Evolutionary conservation across 139 green algal genomes (phyloP).

Genomic region (Chlorella sp.): DNA sequence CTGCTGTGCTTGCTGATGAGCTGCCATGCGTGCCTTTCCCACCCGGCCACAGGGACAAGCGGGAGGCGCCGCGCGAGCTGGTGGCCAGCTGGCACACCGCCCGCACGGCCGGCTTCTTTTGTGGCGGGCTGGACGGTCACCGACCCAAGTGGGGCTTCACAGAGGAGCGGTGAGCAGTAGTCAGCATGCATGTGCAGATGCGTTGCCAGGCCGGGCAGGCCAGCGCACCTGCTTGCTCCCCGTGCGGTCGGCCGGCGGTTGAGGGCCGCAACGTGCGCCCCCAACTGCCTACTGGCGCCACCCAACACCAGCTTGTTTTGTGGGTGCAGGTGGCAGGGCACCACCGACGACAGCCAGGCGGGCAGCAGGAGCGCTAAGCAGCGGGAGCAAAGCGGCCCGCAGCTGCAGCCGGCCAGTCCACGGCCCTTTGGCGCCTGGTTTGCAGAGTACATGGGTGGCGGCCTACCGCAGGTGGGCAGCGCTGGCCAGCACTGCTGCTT

Average conservation of each 20-base stretch:
- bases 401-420: neutral
- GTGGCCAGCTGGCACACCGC: neutral
- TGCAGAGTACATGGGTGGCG: conserved; percentile 2
- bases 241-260: no score
- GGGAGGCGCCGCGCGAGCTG: neutral
- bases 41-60: neutral
- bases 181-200: neutral
- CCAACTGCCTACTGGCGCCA: no score
- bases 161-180: neutral
- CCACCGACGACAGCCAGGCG: neutral
- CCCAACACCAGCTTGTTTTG: no score
- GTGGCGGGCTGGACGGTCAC: neutral
- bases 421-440: neutral
- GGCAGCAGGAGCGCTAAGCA: neutral
- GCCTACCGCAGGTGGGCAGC: neutral
- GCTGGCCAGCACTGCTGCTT: no score
- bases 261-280: neutral
- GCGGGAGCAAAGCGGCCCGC: neutral
- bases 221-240: neutral
- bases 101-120: neutral
- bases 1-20: no score
- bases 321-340: neutral
- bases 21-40: neutral
- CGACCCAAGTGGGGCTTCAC: neutral
- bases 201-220: neutral